phyloP scores from a whole-genome alignment of 2,329 filamentous ascomycete species.

The Neophaeococcomyces mojaviensis region DNA sequence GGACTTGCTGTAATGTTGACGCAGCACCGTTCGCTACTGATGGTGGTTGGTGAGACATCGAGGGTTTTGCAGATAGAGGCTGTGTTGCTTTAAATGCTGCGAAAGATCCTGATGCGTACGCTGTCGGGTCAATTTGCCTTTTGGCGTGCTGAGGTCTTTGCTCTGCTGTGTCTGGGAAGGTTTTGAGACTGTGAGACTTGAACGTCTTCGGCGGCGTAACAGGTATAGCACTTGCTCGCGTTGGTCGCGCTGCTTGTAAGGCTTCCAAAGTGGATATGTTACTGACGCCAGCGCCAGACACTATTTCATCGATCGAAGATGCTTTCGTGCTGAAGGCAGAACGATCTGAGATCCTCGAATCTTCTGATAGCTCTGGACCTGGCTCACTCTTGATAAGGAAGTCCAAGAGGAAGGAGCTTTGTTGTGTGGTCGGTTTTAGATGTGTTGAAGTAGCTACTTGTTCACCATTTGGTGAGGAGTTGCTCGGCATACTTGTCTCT shows the following conservation, averaged over 20 bases:
- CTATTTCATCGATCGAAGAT: background rate
- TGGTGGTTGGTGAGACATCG: background rate
- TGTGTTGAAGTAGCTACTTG: too few relatives aligned
- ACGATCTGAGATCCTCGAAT: conserved; percentile 4
- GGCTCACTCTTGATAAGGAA: background rate
- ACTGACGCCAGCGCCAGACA: conserved; percentile 6
- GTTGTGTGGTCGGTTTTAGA: too few relatives aligned
- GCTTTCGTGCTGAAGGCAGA: background rate
- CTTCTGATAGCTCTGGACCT: background rate
- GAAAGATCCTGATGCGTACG: background rate
- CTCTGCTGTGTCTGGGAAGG: background rate
- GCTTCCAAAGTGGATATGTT: conserved; percentile 2
- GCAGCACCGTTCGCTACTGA: background rate
- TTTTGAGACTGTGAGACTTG: conserved; percentile 1
- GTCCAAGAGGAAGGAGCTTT: background rate
- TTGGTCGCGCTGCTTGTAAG: background rate
- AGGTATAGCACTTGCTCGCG: conserved; percentile 1
- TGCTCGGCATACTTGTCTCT: too few relatives aligned
- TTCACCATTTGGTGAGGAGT: too few relatives aligned
- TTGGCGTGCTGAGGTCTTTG: background rate
- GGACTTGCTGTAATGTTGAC: too few relatives aligned
- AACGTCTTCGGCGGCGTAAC: conserved; percentile 1
- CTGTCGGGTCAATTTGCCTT: conserved; percentile 3
- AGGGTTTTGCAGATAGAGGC: background rate
- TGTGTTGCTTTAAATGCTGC: background rate